These are phyloP conservation scores for Sphagnurus paluster DNA, from an alignment of 1,284 basidiomycete genomes.

Conservation along the genomic window DNA sequence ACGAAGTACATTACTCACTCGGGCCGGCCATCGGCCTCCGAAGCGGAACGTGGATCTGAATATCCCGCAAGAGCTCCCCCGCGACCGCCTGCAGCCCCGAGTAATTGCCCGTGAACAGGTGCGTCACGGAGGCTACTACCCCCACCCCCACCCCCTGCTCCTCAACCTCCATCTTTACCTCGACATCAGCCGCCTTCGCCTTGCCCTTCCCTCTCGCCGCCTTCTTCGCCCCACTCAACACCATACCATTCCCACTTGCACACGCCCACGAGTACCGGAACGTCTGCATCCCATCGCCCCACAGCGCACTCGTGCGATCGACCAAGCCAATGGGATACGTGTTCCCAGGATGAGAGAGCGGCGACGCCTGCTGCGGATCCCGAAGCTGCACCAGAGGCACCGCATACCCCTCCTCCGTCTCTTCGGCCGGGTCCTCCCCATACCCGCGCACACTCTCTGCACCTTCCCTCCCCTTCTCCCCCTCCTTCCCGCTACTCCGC, in stretches of 20 bases:
- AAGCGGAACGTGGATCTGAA: constrained; percentile 39
- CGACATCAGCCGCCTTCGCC: background rate
- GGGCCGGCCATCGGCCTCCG: constrained; percentile 25
- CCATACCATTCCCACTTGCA: background rate
- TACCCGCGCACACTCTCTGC: no score
- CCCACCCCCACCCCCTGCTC: background rate
- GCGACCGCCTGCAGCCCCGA: constrained; percentile 33
- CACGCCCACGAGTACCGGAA: constrained; percentile 27
- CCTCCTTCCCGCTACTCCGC: background rate
- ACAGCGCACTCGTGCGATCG: constrained; percentile 22
- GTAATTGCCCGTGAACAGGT: constrained; percentile 44
- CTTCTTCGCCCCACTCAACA: background rate
- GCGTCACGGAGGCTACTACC: constrained; percentile 34
- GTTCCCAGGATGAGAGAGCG: constrained; percentile 32
- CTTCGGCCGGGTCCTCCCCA: background rate
- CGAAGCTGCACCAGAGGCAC: constrained; percentile 27
- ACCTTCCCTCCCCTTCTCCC: background rate
- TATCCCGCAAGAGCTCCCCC: constrained; percentile 29
- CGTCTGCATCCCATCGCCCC: constrained; percentile 37
- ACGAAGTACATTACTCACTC: constrained; percentile 21
- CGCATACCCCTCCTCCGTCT: constrained; percentile 5
- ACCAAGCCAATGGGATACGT: constrained; percentile 23
- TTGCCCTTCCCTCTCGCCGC: background rate
- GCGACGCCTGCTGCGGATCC: constrained; percentile 33
- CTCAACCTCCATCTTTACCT: constrained; percentile 1